Evolutionary conservation across 768 basidiomycete genomes (phyloP), one percentile per base, ranked within the genome.

Genomic region (Kondoa malvinella): DNA sequence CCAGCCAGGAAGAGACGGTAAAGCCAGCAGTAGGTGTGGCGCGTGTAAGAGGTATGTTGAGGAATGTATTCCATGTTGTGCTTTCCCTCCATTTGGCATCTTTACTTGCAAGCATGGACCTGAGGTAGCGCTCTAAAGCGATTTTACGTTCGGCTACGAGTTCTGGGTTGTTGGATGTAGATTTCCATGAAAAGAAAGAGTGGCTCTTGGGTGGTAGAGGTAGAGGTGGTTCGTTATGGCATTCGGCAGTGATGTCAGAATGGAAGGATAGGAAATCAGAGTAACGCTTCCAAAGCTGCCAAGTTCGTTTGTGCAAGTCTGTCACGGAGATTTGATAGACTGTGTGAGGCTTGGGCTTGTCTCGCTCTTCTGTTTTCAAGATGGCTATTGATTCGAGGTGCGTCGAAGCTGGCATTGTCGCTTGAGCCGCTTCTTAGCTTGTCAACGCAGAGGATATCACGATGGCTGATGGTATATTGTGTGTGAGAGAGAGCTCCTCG

Each of bases 221-320:
- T 21, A 78, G 81, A 15, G 92, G 92, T 14, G 92, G 90, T 25
- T 86, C 78, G n/a, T 84, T 82, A 17, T 86, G 86, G n/a, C 83
- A 83, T n/a, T 85, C 83, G 75, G 87, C 86, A 30, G 82, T 82
- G 73, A 95, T 83, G 73, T 92, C 87, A 4, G 83, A 82, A 76
- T 92, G 83, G 4, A 97, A 84, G 73, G 89, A 85, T 75, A 83
- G 85, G 78, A 97, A 97, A 78, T 95, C 91, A 57, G 89, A 92
- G 79, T 96, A 97, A 63, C 94, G 87, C 68, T 87, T 81, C 40
- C 40, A 50, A 21, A 50, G 40, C 8, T 8, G 21, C 40, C 40
- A 50, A 50, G 40, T 50, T 8, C 40, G 40, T 8, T 8, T 8
- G 21, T 50, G 40, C 21, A 50, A 50, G 40, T 50, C 40, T 50